phyloP scores from a whole-genome alignment of 1,284 basidiomycete genomes.

The Puccinia triticina region DNA sequence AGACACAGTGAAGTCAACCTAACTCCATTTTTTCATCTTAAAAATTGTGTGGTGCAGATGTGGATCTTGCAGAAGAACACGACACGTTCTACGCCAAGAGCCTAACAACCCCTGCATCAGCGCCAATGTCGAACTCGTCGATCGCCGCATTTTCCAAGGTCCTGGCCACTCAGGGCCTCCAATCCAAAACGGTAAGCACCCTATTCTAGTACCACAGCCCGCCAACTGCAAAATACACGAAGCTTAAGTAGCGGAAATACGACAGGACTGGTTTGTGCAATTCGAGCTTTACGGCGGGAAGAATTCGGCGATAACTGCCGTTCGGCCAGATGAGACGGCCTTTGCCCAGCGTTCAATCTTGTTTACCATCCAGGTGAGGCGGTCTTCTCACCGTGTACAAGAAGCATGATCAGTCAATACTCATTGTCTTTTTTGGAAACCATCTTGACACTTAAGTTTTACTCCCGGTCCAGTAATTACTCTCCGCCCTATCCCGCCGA shows the following conservation, averaged over 20 bases:
- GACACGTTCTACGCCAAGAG: constrained; percentile 56
- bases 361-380: constrained; percentile 23
- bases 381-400: neutral
- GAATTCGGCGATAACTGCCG: constrained; percentile 17
- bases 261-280: constrained; percentile 44
- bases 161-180: constrained; percentile 51
- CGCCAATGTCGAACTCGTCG: constrained; percentile 52
- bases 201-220: too few relatives aligned
- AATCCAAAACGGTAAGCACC: constrained; percentile 43
- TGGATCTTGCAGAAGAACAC: constrained; percentile 26
- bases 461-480: constrained; percentile 22
- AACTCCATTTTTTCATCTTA: neutral
- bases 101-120: constrained; percentile 54
- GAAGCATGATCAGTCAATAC: neutral
- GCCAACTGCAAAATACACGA: too few relatives aligned
- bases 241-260: neutral
- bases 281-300: constrained; percentile 36
- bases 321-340: constrained; percentile 24
- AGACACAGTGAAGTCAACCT: neutral
- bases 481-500: constrained; percentile 12
- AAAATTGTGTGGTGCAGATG: neutral
- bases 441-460: neutral
- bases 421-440: too few relatives aligned
- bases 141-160: constrained; percentile 55
- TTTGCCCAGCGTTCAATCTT: constrained; percentile 36